Evolutionary conservation across 176 grass and related monocot genomes (phyloP).

Genomic region (Pharus latifolius): DNA sequence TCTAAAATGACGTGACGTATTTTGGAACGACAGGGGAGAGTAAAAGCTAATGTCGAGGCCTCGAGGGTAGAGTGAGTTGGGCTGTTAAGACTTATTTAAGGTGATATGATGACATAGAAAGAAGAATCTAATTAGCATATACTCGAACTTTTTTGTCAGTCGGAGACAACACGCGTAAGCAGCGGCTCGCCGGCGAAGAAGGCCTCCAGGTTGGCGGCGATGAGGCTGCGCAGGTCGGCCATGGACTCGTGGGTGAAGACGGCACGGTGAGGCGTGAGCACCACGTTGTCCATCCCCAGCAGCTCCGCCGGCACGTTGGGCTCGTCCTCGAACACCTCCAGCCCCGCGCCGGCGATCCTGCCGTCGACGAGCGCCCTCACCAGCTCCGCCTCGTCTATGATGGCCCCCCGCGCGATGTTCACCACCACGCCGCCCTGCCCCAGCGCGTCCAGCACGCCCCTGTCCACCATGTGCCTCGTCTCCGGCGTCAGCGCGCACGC

Average conservation of each 20-base stretch:
- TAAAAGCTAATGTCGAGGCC: no score
- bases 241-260: neutral
- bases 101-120: no score
- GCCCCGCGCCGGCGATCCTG: conserved; percentile 15
- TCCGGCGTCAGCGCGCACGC: conserved; percentile 13
- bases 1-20: no score
- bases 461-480: conserved; percentile 26
- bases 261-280: conserved; percentile 1
- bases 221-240: neutral
- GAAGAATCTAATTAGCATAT: no score
- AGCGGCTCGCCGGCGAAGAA: conserved; percentile 14
- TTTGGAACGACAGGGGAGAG: no score
- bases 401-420: conserved; percentile 18
- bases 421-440: conserved; percentile 18
- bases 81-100: no score
- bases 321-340: conserved; percentile 29
- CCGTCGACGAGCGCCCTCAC: conserved; percentile 9
- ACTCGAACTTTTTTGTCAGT: no score
- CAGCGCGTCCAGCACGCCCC: conserved; percentile 9
- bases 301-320: conserved; percentile 6
- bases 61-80: no score
- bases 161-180: neutral
- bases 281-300: conserved; percentile 24
- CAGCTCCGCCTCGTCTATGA: conserved; percentile 19
- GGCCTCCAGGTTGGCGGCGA: conserved; percentile 13